Evolutionary conservation across 2,329 filamentous ascomycete genomes (phyloP).

Genomic region (Colletotrichum trifolii): DNA sequence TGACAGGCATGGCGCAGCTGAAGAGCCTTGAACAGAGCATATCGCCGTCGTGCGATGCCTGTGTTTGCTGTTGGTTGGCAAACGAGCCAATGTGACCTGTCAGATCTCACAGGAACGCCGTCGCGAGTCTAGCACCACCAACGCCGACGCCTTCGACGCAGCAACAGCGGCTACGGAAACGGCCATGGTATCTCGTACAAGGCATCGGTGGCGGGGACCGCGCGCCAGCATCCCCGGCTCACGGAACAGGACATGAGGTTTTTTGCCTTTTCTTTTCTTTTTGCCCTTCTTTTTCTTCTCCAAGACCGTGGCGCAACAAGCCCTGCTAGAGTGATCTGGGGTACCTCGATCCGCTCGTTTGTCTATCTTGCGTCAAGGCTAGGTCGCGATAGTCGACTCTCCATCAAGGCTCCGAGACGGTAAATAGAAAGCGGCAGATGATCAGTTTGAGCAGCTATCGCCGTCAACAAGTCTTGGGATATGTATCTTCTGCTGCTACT

Average conservation of each 20-base stretch:
- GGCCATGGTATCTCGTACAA: background rate
- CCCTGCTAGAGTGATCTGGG: too few species aligned
- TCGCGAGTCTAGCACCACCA: slow-evolving; percentile 23
- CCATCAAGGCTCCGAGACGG: slow-evolving; percentile 16
- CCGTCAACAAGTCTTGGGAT: slow-evolving; percentile 1
- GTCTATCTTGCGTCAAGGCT: too few species aligned
- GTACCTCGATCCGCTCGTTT: too few species aligned
- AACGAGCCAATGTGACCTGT: slow-evolving; percentile 30
- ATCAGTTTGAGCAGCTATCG: slow-evolving; percentile 8
- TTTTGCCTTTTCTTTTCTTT: background rate
- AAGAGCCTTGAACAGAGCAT: background rate
- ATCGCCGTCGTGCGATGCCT: slow-evolving; percentile 15
- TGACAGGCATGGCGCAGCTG: slow-evolving; percentile 8
- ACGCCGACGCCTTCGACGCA: background rate
- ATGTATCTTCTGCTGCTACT: too few species aligned
- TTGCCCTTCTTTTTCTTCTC: background rate
- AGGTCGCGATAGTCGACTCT: too few species aligned
- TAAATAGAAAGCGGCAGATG: slow-evolving; percentile 14
- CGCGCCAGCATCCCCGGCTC: too few species aligned
- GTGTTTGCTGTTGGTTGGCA: slow-evolving; percentile 26
- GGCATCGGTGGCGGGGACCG: too few species aligned
- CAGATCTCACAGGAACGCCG: slow-evolving; percentile 30
- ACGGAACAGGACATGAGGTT: too few species aligned
- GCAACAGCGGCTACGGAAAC: background rate
- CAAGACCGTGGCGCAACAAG: too few species aligned